These are phyloP conservation scores for Hirschfeldia incana DNA, from an alignment of 345 rosid genomes.

Conservation along the genomic window DNA sequence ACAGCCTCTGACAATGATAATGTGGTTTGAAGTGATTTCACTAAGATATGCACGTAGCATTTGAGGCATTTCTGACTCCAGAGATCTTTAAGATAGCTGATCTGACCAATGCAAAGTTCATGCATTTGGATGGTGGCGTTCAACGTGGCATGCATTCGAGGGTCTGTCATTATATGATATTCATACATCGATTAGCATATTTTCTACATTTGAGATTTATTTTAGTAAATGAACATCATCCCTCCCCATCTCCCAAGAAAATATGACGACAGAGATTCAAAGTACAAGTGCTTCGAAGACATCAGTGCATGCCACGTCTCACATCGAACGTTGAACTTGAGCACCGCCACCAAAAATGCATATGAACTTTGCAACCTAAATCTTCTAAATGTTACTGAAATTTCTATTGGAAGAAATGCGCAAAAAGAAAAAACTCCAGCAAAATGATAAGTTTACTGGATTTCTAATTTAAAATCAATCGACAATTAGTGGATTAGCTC, in stretches of 20 bases:
- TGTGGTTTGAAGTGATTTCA: not conserved
- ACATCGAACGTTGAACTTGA: not conserved
- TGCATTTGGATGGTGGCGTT: not conserved
- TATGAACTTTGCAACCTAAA: not conserved
- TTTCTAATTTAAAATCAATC: no score
- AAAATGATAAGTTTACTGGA: no score
- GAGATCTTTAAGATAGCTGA: not conserved
- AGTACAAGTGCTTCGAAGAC: not conserved
- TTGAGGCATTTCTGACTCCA: not conserved
- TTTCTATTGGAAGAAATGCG: not conserved
- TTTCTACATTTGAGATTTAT: not conserved
- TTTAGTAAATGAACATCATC: not conserved
- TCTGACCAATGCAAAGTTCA: not conserved
- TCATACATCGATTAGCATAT: not conserved
- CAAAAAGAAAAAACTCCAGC: no score
- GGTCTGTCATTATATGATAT: not conserved
- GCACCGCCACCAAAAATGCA: not conserved
- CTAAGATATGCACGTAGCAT: not conserved
- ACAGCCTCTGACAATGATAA: not conserved
- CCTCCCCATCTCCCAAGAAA: not conserved
- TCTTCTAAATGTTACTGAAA: not conserved
- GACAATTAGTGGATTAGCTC: no score
- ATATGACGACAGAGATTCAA: not conserved
- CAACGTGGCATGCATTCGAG: not conserved
- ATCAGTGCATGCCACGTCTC: not conserved